Percentiles rank a stretch among this genome's conserved stretches.
Conservation (phyloP, 2,329 filamentous ascomycete genomes). For the Fonsecaea pugnacius region DNA sequence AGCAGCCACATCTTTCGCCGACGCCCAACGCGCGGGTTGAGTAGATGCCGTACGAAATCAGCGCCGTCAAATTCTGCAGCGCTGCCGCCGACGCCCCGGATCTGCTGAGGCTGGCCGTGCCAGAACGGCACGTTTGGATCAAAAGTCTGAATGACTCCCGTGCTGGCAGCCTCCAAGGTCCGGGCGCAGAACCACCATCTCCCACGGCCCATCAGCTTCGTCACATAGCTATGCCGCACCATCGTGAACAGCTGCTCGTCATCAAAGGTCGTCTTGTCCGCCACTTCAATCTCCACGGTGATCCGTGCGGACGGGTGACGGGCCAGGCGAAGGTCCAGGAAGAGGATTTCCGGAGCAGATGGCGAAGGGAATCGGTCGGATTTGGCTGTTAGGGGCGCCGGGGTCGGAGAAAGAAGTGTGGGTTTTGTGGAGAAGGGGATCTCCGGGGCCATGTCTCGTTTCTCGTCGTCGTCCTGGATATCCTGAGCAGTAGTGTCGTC, state of each 20-base stretch:
- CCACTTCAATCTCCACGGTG: constrained; percentile 32
- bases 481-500: background rate
- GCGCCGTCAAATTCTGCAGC: constrained; percentile 23
- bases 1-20: constrained; percentile 37
- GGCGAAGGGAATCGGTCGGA: constrained; percentile 36
- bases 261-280: constrained; percentile 35
- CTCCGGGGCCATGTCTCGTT: constrained; percentile 14
- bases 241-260: constrained; percentile 36
- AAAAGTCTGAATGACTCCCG: background rate
- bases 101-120: background rate
- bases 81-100: background rate
- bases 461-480: constrained; percentile 9
- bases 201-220: constrained; percentile 27
- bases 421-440: constrained; percentile 27
- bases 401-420: background rate
- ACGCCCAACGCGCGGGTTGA: constrained; percentile 29
- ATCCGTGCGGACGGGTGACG: constrained; percentile 27
- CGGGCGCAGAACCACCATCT: constrained; percentile 31
- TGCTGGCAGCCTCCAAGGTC: constrained; percentile 30
- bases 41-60: constrained; percentile 32
- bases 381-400: constrained; percentile 13
- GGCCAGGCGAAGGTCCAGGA: constrained; percentile 34
- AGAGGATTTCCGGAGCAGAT: constrained; percentile 33
- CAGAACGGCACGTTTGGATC: background rate
- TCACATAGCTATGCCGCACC: constrained; percentile 32